phyloP scores from a whole-genome alignment of 1,284 basidiomycete species.

The Singerocomus inundabilis region DNA sequence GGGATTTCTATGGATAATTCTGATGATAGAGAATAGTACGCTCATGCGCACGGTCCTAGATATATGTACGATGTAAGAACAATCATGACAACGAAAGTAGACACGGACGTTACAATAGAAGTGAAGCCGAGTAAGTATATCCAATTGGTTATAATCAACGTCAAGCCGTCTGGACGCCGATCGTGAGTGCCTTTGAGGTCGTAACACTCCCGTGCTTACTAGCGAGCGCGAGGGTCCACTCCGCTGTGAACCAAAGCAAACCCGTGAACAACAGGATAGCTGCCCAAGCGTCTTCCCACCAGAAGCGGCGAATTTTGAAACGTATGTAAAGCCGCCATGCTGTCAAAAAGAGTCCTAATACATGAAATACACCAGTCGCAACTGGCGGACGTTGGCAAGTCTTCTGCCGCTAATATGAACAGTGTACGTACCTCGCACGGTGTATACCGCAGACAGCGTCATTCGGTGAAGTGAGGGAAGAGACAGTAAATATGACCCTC shows the following conservation, averaged over 20 bases:
- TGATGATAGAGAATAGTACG: constrained; percentile 22
- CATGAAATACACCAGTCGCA: constrained; percentile 11
- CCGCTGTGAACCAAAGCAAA: constrained; percentile 8
- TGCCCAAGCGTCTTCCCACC: constrained; percentile 27
- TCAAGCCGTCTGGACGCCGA: constrained; percentile 3
- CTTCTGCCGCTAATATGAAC: background rate
- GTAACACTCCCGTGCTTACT: constrained; percentile 5
- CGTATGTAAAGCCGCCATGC: constrained; percentile 25
- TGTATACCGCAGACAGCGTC: constrained; percentile 1
- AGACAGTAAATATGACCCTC: background rate
- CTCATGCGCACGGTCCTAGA: constrained; percentile 19
- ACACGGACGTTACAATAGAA: constrained; percentile 11
- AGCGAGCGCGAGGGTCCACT: constrained; percentile 12
- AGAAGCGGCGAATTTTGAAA: constrained; percentile 23
- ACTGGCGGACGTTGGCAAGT: constrained; percentile 7
- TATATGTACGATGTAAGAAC: background rate
- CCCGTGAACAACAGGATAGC: constrained; percentile 10
- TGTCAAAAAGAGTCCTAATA: constrained; percentile 17
- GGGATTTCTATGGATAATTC: constrained; percentile 9
- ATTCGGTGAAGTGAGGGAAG: background rate
- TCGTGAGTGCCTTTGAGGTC: background rate
- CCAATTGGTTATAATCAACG: constrained; percentile 12
- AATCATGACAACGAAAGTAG: background rate
- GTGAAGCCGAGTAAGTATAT: constrained; percentile 12
- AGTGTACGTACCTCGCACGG: constrained; percentile 10